Base-by-base conservation (phyloP, 2,329 filamentous ascomycete genomes). In the Aspergillus fumigatiaffinis region DNA sequence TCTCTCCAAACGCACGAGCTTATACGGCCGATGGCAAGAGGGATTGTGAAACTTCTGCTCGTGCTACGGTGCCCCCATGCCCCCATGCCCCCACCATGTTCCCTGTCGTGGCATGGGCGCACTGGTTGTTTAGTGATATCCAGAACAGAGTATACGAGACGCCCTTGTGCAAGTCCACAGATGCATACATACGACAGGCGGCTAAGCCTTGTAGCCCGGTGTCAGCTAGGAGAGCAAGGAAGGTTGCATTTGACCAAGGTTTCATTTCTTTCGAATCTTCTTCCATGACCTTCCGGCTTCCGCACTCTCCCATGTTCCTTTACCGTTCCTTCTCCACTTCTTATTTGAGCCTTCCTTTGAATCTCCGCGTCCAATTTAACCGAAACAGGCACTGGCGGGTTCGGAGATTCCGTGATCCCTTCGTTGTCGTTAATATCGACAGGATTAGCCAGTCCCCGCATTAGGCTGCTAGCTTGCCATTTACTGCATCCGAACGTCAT, bases 331-430 rank as follows among this genome's bases (percentile, higher is more conserved):
- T 51, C 57, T 55, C 57, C 57, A 56, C 61, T 55, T 60, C 57
- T 58, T 50, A 50, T 54, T 59, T 28, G 51, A 57, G 28, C 50
- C 54, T 17, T 46, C 48, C 20, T 55, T 51, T 54, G 46, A 53
- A 51, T 25, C 29, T 50, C 48, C 42, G 35, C 32, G 48, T 23
- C 28, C 51, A 58, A 61, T 63, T 23, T 58, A 63, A 28, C 50
- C 58, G 61, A 62, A 61, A 63, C 61, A 26, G 49, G 5, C 9
- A 25, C 50, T 21, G 23, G 5, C 26, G n/a, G 35, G 26, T 51
- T 42, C 41, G 41, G 12, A 5, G 41, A 17, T 8, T 44, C 41
- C 14, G 20, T n/a, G 41, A 21, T 44, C 10, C 20, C 7, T 10
- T 46, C 42, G 21, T 23, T 20, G n/a, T 9, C 21, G 8, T 46